Evolutionary conservation across 352 stramenopile genomes (phyloP).

Genomic region (Elongisporangium anandrum): DNA sequence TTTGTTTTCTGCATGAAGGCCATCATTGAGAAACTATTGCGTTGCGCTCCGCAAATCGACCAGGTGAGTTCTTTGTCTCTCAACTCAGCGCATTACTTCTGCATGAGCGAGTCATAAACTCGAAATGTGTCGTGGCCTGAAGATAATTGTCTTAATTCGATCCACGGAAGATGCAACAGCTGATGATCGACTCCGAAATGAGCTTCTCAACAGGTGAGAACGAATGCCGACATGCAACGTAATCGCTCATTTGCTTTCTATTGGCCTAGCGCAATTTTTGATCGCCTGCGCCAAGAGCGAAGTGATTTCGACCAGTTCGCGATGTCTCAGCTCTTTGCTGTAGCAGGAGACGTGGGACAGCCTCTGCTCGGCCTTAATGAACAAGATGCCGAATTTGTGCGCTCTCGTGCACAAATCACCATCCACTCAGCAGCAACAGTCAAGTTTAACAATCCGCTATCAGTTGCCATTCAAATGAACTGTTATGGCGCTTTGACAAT

Average conservation of each 20-base stretch:
- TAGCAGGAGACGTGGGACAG: slow-evolving; percentile 68
- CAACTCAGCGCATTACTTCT: too few relatives aligned
- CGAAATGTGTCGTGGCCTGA: too few relatives aligned
- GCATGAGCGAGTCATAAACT: too few relatives aligned
- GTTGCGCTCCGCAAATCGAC: slow-evolving; percentile 50
- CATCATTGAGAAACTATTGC: slow-evolving; percentile 77
- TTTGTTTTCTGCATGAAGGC: too few relatives aligned
- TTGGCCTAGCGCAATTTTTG: slow-evolving; percentile 55
- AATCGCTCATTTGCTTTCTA: too few relatives aligned
- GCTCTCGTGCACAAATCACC: slow-evolving; percentile 47
- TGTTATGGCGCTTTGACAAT: slow-evolving; percentile 61
- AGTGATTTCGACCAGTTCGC: slow-evolving; percentile 44
- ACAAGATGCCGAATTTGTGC: slow-evolving; percentile 41
- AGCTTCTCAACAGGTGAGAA: slow-evolving; percentile 56
- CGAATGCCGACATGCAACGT: too few relatives aligned
- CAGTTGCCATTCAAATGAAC: slow-evolving; percentile 86
- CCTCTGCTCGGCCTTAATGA: slow-evolving; percentile 65
- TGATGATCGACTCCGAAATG: slow-evolving; percentile 50
- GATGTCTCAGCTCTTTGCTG: slow-evolving; percentile 45
- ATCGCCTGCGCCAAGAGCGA: slow-evolving; percentile 48
- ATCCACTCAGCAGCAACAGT: slow-evolving; percentile 85
- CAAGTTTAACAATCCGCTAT: slow-evolving; percentile 81
- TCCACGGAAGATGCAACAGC: slow-evolving; percentile 60
- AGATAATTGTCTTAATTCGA: slow-evolving; percentile 78
- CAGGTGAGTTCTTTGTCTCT: slow-evolving; percentile 27